Evolutionary conservation across 306 rosid genomes (phyloP).

Genomic region (Mimosa pudica): DNA sequence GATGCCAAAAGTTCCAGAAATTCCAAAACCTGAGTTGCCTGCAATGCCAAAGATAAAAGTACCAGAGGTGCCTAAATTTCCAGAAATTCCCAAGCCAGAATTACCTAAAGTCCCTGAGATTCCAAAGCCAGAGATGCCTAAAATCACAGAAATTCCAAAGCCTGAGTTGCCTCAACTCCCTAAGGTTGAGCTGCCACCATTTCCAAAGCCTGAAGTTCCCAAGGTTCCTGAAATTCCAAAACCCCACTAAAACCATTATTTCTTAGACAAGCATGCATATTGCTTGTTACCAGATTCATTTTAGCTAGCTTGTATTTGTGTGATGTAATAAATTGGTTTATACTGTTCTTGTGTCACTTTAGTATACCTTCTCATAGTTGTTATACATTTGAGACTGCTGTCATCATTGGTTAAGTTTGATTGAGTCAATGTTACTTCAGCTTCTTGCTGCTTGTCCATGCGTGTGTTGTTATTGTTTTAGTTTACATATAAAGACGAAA

Average conservation of each 20-base stretch:
- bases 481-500: not conserved
- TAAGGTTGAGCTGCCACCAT: too few species aligned
- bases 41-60: not conserved
- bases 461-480: not conserved
- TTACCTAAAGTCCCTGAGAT: constrained; percentile 10
- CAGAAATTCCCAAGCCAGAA: constrained; percentile 19
- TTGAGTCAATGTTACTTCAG: not conserved
- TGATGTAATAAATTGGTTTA: not conserved
- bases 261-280: not conserved
- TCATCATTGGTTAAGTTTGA: not conserved
- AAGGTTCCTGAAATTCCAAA: not conserved
- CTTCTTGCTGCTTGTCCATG: not conserved
- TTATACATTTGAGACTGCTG: not conserved
- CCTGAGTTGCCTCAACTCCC: not conserved
- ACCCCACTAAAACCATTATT: not conserved
- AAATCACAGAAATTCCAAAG: not conserved
- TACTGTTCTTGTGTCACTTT: not conserved
- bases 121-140: not conserved
- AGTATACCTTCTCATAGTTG: not conserved
- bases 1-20: not conserved
- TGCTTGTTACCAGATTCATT: not conserved
- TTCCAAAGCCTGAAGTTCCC: not conserved
- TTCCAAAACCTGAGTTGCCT: not conserved
- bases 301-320: not conserved
- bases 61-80: not conserved